Base-by-base conservation (phyloP, 768 basidiomycete species). In the Sistotremastrum suecicum region DNA sequence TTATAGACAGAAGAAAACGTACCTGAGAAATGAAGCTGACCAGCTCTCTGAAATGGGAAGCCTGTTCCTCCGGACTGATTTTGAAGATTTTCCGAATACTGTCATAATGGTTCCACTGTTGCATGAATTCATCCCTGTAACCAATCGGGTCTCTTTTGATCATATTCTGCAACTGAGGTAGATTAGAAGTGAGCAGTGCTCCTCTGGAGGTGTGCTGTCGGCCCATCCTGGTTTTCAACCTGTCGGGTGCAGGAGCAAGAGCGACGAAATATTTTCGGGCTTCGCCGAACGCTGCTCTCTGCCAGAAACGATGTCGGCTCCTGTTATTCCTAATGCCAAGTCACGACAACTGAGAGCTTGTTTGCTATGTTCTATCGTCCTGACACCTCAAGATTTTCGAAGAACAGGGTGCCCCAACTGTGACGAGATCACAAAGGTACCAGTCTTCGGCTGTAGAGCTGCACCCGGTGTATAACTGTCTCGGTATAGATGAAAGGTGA, bases 51-150 rank as follows among this genome's bases (percentile, higher is more conserved):
- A 92, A 92, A 52, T 86, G 78, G 34, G 80, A 69, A 0, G 83
- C 82, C 55, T 92, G 84, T 56, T 92, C 90, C 56, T 79, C 77
- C 1, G 91, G 87, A 56, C 78, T 79, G 49, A 82, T 68, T 54
- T 73, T 72, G 56, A 91, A 90, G 51, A 99, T 84, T 55, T 88
- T 76, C 34, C 86, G 76, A 46, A 84, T 80, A 52, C 80, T 84
- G 53, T 84, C 76, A 64, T 92, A 98, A 61, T 94, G 88, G 49
- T 86, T 87, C 83, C 90, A 95, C 70, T 99, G 94, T 52, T 89
- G 89, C 10, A 91, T 59, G 54, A 98, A 99, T 55, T 99, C 95
- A 50, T 98, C 94, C 59, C 77, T 83, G 68, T 99, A 98, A 0
- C 76, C 80, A 6, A 66, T 62, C 3, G 94, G 86, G 60, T 95